Evolutionary conservation across 2,329 filamentous ascomycete genomes (phyloP).

Genomic region (Paraphoma chrysanthemicola): DNA sequence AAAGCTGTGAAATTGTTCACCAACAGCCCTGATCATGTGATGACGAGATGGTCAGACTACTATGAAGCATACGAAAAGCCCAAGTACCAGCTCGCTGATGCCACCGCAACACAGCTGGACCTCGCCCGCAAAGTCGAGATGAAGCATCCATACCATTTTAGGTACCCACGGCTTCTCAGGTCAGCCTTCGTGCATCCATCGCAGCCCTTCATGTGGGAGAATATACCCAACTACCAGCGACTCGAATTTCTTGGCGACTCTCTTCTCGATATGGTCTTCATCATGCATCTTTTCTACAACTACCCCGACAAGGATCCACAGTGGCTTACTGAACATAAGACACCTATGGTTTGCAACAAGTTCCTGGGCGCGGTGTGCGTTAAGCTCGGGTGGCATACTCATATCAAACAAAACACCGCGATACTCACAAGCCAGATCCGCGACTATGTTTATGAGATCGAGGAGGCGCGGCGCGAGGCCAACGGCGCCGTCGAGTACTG

Average conservation of each 20-base stretch:
- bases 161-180: constrained; percentile 75
- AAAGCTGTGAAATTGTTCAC: constrained; percentile 75
- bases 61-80: constrained; percentile 72
- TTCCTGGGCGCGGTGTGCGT: constrained; percentile 87
- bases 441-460: constrained; percentile 65
- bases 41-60: constrained; percentile 77
- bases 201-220: constrained; percentile 74
- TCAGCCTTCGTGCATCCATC: constrained; percentile 91
- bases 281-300: constrained; percentile 79
- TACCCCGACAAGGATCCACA: constrained; percentile 86
- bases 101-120: constrained; percentile 72
- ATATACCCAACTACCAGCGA: constrained; percentile 87
- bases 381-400: constrained; percentile 76
- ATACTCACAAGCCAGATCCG: constrained; percentile 60
- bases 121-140: constrained; percentile 69
- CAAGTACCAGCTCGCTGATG: constrained; percentile 68
- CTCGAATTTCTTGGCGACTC: constrained; percentile 93
- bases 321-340: constrained; percentile 98
- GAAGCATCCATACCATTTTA: constrained; percentile 72
- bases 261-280: constrained; percentile 82
- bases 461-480: constrained; percentile 58
- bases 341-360: constrained; percentile 98
- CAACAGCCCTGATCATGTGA: constrained; percentile 71
- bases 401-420: constrained; percentile 65
- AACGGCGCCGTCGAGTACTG: constrained; percentile 71